Percentiles rank a stretch among this genome's conserved stretches.
Conservation (phyloP, 1,284 basidiomycete species). For the Neonothopanus nambi region DNA sequence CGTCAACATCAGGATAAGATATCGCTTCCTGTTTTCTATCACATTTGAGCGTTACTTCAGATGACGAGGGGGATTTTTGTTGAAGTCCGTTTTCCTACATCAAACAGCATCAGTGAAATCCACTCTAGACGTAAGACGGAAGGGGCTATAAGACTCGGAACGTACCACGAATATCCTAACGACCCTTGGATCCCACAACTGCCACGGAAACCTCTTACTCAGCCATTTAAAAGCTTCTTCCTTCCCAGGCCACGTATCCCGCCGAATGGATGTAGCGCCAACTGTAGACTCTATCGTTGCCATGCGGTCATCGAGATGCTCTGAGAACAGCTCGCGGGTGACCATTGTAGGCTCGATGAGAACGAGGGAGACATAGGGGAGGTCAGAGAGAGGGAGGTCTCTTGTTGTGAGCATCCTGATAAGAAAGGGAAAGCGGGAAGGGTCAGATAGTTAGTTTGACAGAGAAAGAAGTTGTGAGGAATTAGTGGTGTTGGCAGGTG, state of each 20-base stretch:
- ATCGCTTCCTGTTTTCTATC: slow-evolving; percentile 41
- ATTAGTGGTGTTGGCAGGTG: neutral
- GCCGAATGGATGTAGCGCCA: slow-evolving; percentile 33
- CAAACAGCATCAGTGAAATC: neutral
- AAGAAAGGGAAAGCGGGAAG: neutral
- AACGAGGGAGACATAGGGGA: slow-evolving; percentile 35
- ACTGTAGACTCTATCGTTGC: slow-evolving; percentile 36
- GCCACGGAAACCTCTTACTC: slow-evolving; percentile 41
- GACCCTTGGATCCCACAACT: slow-evolving; percentile 38
- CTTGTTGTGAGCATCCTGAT: slow-evolving; percentile 34
- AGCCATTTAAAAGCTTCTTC: slow-evolving; percentile 39
- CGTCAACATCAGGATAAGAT: slow-evolving; percentile 40
- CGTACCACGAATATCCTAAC: slow-evolving; percentile 35
- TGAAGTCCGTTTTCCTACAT: slow-evolving; percentile 28
- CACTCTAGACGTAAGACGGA: too few species aligned
- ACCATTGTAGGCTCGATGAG: slow-evolving; percentile 45
- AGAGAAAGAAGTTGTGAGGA: neutral
- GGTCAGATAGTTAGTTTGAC: neutral
- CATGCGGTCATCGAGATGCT: slow-evolving; percentile 36
- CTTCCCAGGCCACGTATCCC: slow-evolving; percentile 37
- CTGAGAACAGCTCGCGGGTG: slow-evolving; percentile 28
- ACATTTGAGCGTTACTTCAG: slow-evolving; percentile 39
- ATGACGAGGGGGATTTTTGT: slow-evolving; percentile 19
- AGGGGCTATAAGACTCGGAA: slow-evolving; percentile 24
- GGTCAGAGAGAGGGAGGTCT: slow-evolving; percentile 24